Base-by-base conservation (phyloP, 2,329 filamentous ascomycete species). In the Fusarium devonianum region DNA sequence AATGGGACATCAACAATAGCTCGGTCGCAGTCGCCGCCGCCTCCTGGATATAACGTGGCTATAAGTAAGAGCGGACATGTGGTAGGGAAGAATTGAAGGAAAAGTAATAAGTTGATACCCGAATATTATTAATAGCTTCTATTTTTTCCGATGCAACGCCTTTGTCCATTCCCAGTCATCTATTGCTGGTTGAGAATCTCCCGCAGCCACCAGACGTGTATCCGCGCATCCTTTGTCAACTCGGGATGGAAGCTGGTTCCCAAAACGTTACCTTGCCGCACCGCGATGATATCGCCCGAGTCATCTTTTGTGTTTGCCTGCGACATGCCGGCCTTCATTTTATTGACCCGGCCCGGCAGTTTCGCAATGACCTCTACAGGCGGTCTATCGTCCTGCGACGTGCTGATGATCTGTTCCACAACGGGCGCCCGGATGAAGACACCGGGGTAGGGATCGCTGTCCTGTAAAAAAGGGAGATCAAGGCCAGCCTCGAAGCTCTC, bases 241-340 rank as follows among this genome's bases (percentile, higher is more conserved):
- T 99, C 94, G 0, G 94, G 94, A 65, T 97, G 94, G 68, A 97
- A 99, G 66, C 92, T 97, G 3, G 89, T 97, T 4, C 92, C 94
- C 64, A 97, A 88, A 0, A 96, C 88, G 71, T 97, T 97, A 1
- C 88, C 90, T 73, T 97, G 92, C 58, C 83, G 81, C 23, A 97
- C 90, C 0, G 93, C 93, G 39, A 97, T 86, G 40, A 97, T 93
- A 60, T 96, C 89, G 2, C 87, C 83, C 3, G 78, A 81, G 32
- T 73, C 73, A n/a, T 71, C 67, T 43, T 70, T 72, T 3, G 63
- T 67, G 28, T 68, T 66, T 18, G 71, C 70, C 62, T 76, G 65
- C 21, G 73, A 69, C 26, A 73, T 56, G 40, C 73, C 68, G 32
- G 68, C 53, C 50, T 68, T 71, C 47, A 71, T 68, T 67, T 73